phyloP scores from a whole-genome alignment of 305 asterid species.

The Salvia sclarea region DNA sequence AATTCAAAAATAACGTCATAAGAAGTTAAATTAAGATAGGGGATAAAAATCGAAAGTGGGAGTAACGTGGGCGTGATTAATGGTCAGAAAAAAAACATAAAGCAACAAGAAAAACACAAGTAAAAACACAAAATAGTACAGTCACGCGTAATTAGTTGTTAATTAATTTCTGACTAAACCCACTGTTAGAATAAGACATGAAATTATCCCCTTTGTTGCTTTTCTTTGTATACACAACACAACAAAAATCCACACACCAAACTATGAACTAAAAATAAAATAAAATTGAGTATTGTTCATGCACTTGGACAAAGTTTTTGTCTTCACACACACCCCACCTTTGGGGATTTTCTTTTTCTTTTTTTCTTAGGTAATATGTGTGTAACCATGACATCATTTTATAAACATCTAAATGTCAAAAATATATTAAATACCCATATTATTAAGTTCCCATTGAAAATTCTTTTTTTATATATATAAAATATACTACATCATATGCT shows the following conservation, averaged over 20 bases:
- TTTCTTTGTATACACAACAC: background rate
- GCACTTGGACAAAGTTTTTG: conserved; percentile 22
- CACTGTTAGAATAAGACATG: conserved; percentile 26
- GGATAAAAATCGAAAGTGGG: background rate
- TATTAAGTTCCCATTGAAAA: too few relatives aligned
- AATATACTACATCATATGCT: too few relatives aligned
- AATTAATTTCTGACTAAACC: conserved; percentile 25
- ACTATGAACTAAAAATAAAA: conserved; percentile 7
- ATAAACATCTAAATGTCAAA: too few relatives aligned
- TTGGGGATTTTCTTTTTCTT: background rate
- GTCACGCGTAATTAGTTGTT: conserved; percentile 25
- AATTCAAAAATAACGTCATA: background rate
- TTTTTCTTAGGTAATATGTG: background rate
- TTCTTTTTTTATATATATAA: too few relatives aligned
- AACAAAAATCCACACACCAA: conserved; percentile 17
- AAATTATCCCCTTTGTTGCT: conserved; percentile 19
- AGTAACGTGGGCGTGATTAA: background rate
- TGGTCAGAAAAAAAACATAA: background rate
- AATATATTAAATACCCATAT: too few relatives aligned
- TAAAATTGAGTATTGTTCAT: conserved; percentile 22
- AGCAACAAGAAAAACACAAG: conserved; percentile 13
- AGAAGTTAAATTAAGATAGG: background rate
- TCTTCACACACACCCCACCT: conserved; percentile 15
- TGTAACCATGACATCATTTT: background rate
- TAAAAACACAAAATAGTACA: conserved; percentile 16